phyloP scores from a whole-genome alignment of 176 grass and related monocot genomes.

The Zea mays region Zm-B73-REFERENCE-NAM-5.0 NC_050099.1:155196001-155196500 shows the following conservation, averaged over 20 bases:
- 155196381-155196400: slow-evolving; percentile 44
- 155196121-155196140: slow-evolving; percentile 10
- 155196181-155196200: slow-evolving; percentile 32
- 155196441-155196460: slow-evolving; percentile 37
- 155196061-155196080: background rate
- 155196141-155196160: slow-evolving; percentile 20
- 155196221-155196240: background rate
- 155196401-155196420: background rate
- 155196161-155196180: slow-evolving; percentile 52
- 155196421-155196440: slow-evolving; percentile 29
- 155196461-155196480: slow-evolving; percentile 5
- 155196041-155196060: slow-evolving; percentile 29
- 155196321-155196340: slow-evolving; percentile 35
- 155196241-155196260: background rate
- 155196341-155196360: slow-evolving; percentile 21
- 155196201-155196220: slow-evolving; percentile 13
- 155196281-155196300: slow-evolving; percentile 32
- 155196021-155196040: slow-evolving; percentile 54
- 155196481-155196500: slow-evolving; percentile 6
- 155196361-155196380: slow-evolving; percentile 35
- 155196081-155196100: slow-evolving; percentile 32
- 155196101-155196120: slow-evolving; percentile 3
- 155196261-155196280: background rate
- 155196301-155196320: slow-evolving; percentile 38
- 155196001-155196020: slow-evolving; percentile 12